Evolutionary conservation across 768 basidiomycete genomes (phyloP), one percentile per base, ranked within the genome.

Genomic region (Hydnomerulius pinastri): DNA sequence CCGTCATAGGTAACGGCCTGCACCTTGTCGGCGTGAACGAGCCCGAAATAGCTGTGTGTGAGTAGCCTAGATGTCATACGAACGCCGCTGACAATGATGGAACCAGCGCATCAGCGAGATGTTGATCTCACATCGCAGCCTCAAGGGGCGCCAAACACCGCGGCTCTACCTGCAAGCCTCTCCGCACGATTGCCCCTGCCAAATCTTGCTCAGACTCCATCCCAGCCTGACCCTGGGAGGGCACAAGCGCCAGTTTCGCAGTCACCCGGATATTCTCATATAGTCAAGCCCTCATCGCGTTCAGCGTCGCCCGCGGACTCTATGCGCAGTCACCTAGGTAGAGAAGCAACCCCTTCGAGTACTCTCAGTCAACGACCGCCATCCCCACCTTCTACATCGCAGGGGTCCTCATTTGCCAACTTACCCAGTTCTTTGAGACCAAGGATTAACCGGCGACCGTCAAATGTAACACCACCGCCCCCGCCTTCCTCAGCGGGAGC

Each of bases 1-100:
- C 66, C 29, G 70, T 81, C 20, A 66, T 78, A 18, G 73, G 71
- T 18, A 71, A 75, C 3, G 68, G 75, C 23, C 64, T 90, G 51
- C 79, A 83, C 24, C 65, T 90, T 20, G 78, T 81, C 24, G 87
- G 87, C 8, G 60, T 90, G 3, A 62, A 71, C 41, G 78, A 81
- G 41, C 60, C 64, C n/a, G 71, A 71, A 32, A 58, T 51, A 38
- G 37, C 60, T n/a, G 55, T 62, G 50, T 55, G 77, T 78, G 62
- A 46, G 69, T 58, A n/a, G 21, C 44, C 30, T 36, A 15, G 10
- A 6, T 17, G 5, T 13, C 38, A 17, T 32, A 4, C 44, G 33
- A 30, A 40, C 45, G 4, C 30, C 8, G 23, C 50, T 55, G 50
- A 40, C 50, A 53, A 51, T 43, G 30, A 55, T 35, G 27, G 46